These are phyloP conservation scores for Linnemannia zychae DNA, from an alignment of 192 early-diverging fungal species.

Conservation along the genomic window DNA sequence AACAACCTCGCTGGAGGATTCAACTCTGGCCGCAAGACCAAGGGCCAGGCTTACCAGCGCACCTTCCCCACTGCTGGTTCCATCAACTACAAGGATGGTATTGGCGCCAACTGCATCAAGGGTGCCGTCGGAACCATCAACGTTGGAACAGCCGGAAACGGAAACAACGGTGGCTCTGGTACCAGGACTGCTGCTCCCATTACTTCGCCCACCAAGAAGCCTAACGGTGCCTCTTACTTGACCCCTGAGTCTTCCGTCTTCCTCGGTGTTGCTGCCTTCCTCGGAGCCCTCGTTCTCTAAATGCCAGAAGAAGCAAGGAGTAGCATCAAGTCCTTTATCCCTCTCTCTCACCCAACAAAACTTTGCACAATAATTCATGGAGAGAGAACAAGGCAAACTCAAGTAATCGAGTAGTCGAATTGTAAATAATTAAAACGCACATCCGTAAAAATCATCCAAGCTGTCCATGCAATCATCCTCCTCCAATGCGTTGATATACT, in stretches of 20 bases:
- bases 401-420: neutral
- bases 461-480: neutral
- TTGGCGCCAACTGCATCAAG: conserved; percentile 16
- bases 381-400: neutral
- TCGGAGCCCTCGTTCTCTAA: conserved; percentile 36
- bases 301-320: neutral
- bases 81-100: conserved; percentile 36
- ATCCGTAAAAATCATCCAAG: neutral
- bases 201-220: conserved; percentile 5
- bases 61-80: neutral
- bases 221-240: neutral
- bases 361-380: neutral
- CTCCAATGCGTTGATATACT: too few species aligned
- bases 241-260: conserved; percentile 24
- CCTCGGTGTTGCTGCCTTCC: conserved; percentile 25
- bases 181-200: conserved; percentile 21
- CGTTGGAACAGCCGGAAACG: neutral
- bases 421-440: neutral
- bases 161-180: neutral
- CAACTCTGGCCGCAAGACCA: conserved; percentile 25
- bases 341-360: neutral
- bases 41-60: conserved; percentile 15
- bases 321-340: neutral
- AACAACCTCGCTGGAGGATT: conserved; percentile 18
- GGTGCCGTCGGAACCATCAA: conserved; percentile 21